phyloP scores from a whole-genome alignment of 306 rosid species.

The Ormosia emarginata region DNA sequence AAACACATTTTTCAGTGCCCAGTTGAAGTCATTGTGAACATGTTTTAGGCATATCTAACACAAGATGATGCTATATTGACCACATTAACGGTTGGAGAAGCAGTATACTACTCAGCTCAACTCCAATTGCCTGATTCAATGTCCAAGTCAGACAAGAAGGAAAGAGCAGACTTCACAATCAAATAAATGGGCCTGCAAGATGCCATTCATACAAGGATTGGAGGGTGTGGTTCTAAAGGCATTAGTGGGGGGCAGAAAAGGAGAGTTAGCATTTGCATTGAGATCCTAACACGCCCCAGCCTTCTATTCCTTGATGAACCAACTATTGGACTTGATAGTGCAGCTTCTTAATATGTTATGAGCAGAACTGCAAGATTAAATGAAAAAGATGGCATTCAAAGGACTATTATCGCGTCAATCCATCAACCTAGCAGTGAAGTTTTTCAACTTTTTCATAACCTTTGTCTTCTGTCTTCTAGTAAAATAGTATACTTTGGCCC shows the following conservation, averaged over 20 bases:
- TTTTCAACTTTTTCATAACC: too few relatives aligned
- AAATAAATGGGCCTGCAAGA: conserved; percentile 57
- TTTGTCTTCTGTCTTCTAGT: conserved; percentile 44
- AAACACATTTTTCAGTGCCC: too few relatives aligned
- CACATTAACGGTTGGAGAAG: conserved; percentile 46
- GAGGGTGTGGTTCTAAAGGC: conserved; percentile 51
- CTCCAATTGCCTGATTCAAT: conserved; percentile 26
- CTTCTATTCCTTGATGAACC: too few relatives aligned
- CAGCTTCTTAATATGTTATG: conserved; percentile 60
- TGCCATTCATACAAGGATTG: conserved; percentile 42
- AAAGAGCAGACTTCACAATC: conserved; percentile 43
- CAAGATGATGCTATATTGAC: conserved; percentile 9
- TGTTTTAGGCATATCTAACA: background rate
- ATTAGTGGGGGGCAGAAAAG: conserved; percentile 58
- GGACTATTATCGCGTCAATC: conserved; percentile 38
- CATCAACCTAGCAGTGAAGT: too few relatives aligned
- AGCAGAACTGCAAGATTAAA: conserved; percentile 36
- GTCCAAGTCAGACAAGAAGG: conserved; percentile 39
- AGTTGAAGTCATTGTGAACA: too few relatives aligned
- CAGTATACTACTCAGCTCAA: conserved; percentile 33
- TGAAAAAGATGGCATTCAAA: conserved; percentile 14
- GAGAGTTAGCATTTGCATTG: conserved; percentile 34
- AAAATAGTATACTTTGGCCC: conserved; percentile 51
- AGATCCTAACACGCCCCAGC: too few relatives aligned
- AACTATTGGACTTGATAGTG: conserved; percentile 9